Evolutionary conservation across 2,329 filamentous ascomycete genomes (phyloP).

Genomic region (Pleurostoma richardsiae): DNA sequence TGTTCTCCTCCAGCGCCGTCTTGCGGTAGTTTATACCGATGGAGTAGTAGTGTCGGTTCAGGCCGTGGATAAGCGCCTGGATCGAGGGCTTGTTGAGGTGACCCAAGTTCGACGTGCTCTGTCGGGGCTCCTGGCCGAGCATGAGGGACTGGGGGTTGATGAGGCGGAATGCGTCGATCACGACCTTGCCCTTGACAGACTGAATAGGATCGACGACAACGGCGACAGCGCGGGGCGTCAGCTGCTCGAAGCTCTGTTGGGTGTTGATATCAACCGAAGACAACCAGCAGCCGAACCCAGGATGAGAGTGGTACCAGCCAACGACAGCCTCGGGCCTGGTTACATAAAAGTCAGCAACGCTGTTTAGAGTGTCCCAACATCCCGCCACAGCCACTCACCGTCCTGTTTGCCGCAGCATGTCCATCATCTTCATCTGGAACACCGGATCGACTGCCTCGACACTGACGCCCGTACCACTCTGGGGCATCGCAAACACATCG

Average conservation of each 20-base stretch:
- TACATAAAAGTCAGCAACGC: conserved; percentile 1
- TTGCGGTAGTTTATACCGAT: conserved; percentile 98
- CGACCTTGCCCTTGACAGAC: conserved; percentile 98
- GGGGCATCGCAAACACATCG: conserved; percentile 98
- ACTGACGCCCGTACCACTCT: conserved; percentile 95
- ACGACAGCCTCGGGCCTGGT: conserved; percentile 89
- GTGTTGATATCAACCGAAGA: conserved; percentile 99
- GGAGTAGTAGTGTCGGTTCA: conserved; percentile 98
- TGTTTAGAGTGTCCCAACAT: conserved; percentile 3
- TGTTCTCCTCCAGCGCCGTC: conserved; percentile 96
- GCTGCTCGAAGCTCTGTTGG: conserved; percentile 98
- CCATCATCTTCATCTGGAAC: conserved; percentile 99
- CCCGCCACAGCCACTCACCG: conserved; percentile 48
- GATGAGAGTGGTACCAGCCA: conserved; percentile 99
- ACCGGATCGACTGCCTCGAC: conserved; percentile 98
- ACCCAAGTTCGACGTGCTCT: conserved; percentile 95
- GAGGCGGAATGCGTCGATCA: conserved; percentile 97
- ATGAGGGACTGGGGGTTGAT: conserved; percentile 98
- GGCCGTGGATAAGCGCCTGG: conserved; percentile 93
- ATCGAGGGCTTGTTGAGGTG: conserved; percentile 99
- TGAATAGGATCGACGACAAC: conserved; percentile 98
- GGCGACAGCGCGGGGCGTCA: conserved; percentile 92
- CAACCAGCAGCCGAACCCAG: conserved; percentile 98
- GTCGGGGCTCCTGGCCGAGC: conserved; percentile 94
- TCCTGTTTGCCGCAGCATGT: conserved; percentile 97